Conservation (phyloP, 2,329 filamentous ascomycete genomes). For the Orbilia javanica region DNA sequence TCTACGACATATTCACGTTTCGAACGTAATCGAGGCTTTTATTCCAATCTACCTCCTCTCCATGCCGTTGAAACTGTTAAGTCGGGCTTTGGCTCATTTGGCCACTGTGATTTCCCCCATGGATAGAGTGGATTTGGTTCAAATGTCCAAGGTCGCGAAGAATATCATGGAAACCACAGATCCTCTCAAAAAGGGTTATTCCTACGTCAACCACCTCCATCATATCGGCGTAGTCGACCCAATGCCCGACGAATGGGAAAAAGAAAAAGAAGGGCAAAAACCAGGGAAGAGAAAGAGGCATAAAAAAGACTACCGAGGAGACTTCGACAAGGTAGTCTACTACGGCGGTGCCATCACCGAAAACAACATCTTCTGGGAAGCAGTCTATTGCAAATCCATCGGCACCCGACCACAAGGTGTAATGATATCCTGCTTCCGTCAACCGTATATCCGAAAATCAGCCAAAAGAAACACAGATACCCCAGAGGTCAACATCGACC, state of each 20-base stretch:
- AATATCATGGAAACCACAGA: constrained; percentile 15
- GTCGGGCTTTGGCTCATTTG: constrained; percentile 16
- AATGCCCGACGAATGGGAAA: not conserved
- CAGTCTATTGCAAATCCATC: not conserved
- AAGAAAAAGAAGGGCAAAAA: not conserved
- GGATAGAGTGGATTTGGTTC: constrained; percentile 24
- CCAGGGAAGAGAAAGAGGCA: not conserved
- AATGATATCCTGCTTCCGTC: constrained; percentile 33
- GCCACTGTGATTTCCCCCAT: constrained; percentile 40
- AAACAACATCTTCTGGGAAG: constrained; percentile 52
- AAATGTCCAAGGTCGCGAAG: constrained; percentile 39
- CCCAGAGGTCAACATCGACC: constrained; percentile 18
- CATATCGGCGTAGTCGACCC: not conserved
- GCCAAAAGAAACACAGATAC: constrained; percentile 1
- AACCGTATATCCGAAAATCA: constrained; percentile 28
- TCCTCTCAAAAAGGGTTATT: not conserved
- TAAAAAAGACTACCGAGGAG: not conserved
- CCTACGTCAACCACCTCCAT: not conserved
- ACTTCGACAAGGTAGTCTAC: not conserved
- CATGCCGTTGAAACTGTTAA: constrained; percentile 36
- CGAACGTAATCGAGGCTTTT: constrained; percentile 43
- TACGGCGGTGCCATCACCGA: constrained; percentile 30
- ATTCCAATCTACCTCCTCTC: constrained; percentile 28
- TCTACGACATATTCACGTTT: constrained; percentile 39
- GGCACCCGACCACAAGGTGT: constrained; percentile 10